Evolutionary conservation across 108 stramenopile genomes (phyloP).

Genomic region (Skeletonema menzelii): DNA sequence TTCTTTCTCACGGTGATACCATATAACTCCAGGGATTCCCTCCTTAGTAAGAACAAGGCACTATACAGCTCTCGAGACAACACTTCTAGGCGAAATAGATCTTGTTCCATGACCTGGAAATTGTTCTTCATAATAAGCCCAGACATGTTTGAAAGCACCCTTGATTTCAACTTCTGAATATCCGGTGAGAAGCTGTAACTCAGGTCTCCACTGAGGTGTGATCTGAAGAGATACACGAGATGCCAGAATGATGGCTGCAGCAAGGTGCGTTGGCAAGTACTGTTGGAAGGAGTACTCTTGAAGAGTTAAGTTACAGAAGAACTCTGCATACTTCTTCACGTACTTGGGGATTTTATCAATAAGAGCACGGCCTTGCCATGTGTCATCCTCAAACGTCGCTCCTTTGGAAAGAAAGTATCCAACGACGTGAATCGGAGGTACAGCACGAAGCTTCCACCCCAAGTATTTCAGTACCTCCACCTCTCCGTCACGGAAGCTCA

Average conservation of each 20-base stretch:
- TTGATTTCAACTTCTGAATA: constrained; percentile 73
- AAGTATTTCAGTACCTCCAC: constrained; percentile 75
- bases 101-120: constrained; percentile 87
- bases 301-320: constrained; percentile 92
- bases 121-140: constrained; percentile 88
- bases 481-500: constrained; percentile 88
- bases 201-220: constrained; percentile 79
- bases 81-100: constrained; percentile 83
- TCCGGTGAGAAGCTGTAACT: constrained; percentile 73
- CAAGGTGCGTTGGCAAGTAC: constrained; percentile 82
- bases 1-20: not conserved
- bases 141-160: constrained; percentile 80
- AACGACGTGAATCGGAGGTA: constrained; percentile 79
- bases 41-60: not conserved
- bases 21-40: not conserved
- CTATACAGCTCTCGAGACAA: constrained; percentile 17
- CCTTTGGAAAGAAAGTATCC: constrained; percentile 86
- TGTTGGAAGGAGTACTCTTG: constrained; percentile 92
- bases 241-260: constrained; percentile 82
- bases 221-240: constrained; percentile 80
- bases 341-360: constrained; percentile 93
- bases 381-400: constrained; percentile 72
- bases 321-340: constrained; percentile 92
- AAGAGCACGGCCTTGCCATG: constrained; percentile 79
- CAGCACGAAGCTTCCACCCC: constrained; percentile 81